Evolutionary conservation across 139 green algal species (phyloP).

Genomic region (Micractinium sp.): DNA sequence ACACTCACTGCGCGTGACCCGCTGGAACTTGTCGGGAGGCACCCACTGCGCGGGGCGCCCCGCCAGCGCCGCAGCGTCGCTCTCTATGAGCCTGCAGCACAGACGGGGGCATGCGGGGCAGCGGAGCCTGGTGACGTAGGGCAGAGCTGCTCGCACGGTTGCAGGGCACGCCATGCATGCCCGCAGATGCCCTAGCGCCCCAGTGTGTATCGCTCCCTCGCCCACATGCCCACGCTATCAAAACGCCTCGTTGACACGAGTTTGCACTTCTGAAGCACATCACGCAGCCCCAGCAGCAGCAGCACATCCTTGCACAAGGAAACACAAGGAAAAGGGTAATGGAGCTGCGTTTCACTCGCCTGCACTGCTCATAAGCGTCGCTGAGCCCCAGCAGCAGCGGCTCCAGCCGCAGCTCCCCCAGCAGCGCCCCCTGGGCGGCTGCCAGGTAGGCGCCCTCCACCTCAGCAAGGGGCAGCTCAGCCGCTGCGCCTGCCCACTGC

Average conservation of each 20-base stretch:
- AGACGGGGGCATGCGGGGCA: neutral
- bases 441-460: constrained; percentile 17
- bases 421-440: constrained; percentile 12
- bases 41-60: constrained; percentile 26
- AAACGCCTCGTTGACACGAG: too few species aligned
- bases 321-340: too few species aligned
- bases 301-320: neutral
- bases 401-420: constrained; percentile 37
- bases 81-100: neutral
- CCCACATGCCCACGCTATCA: too few species aligned
- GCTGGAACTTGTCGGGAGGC: constrained; percentile 59
- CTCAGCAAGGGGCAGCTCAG: neutral
- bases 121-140: neutral
- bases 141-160: too few species aligned
- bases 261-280: neutral
- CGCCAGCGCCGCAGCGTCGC: constrained; percentile 8
- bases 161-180: too few species aligned
- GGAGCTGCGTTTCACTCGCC: neutral
- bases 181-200: too few species aligned
- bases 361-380: constrained; percentile 51
- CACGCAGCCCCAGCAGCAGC: neutral
- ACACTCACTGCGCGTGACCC: constrained; percentile 68
- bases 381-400: constrained; percentile 48
- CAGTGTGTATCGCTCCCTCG: neutral
- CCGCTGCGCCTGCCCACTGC: neutral